Conservation (phyloP, 176 grass and related monocot genomes). For the Sorghum bicolor region DNA sequence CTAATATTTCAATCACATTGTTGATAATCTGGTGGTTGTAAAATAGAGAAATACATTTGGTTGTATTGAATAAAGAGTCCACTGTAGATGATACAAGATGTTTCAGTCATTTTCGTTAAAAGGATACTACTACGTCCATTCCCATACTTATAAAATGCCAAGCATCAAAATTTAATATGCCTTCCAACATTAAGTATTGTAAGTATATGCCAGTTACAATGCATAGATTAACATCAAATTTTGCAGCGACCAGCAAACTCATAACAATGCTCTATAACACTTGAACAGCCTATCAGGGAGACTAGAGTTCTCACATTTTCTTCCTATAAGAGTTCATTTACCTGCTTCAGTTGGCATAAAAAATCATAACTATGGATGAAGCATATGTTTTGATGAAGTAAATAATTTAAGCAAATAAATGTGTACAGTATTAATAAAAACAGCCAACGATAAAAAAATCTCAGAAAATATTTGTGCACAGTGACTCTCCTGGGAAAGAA, state of each 20-base stretch:
- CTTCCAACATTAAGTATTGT: background rate
- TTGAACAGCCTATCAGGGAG: background rate
- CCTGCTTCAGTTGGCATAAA: background rate
- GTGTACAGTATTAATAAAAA: background rate
- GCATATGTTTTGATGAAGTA: background rate
- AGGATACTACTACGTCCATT: background rate
- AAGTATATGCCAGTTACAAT: background rate
- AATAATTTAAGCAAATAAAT: background rate
- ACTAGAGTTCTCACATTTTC: background rate
- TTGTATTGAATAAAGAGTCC: conserved; percentile 6
- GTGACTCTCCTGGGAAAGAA: background rate
- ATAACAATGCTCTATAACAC: background rate
- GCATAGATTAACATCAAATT: background rate
- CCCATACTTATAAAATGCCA: background rate
- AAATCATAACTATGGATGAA: background rate
- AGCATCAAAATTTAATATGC: background rate
- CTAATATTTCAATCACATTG: background rate
- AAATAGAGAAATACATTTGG: background rate
- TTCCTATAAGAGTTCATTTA: background rate
- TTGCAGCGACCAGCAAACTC: background rate
- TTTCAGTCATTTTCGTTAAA: background rate
- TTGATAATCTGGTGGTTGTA: background rate
- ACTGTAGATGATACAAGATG: background rate
- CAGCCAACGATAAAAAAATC: background rate
- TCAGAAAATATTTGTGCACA: background rate